Evolutionary conservation across 129 eudicot genomes (phyloP).

Genomic region (Pittosporum tobira): DNA sequence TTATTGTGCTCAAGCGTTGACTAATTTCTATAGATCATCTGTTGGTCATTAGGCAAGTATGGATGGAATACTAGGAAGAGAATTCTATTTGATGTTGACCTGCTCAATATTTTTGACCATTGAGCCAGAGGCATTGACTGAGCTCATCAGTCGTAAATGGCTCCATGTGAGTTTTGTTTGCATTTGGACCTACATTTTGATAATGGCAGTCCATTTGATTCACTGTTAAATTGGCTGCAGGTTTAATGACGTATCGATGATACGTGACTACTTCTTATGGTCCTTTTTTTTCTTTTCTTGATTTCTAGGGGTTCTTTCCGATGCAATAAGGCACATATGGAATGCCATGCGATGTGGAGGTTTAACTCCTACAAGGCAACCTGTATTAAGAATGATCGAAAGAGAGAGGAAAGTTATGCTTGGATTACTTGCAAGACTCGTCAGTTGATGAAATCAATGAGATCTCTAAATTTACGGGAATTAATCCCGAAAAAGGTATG

Average conservation of each 20-base stretch:
- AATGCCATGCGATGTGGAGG: constrained; percentile 86
- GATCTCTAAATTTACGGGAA: constrained; percentile 71
- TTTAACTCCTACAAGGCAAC: constrained; percentile 55
- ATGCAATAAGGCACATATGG: constrained; percentile 50
- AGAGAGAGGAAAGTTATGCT: constrained; percentile 65
- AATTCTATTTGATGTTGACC: too few species aligned
- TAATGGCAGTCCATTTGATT: neutral
- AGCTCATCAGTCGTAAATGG: too few species aligned
- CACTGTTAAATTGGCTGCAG: neutral
- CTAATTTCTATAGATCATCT: too few species aligned
- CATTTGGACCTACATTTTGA: too few species aligned
- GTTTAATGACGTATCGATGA: neutral
- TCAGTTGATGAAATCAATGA: constrained; percentile 59
- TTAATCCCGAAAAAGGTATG: constrained; percentile 89
- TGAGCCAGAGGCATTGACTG: too few species aligned
- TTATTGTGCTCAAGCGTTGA: too few species aligned
- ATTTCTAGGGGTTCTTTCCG: constrained; percentile 60
- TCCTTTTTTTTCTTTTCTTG: neutral
- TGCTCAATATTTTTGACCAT: too few species aligned
- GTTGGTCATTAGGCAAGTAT: too few species aligned
- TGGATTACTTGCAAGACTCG: constrained; percentile 67
- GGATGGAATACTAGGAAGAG: too few species aligned
- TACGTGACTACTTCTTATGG: neutral
- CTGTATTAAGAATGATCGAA: constrained; percentile 61
- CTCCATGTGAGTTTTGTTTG: neutral